Evolutionary conservation across 306 rosid genomes (phyloP).

Genomic region (Pyrus betulifolia): DNA sequence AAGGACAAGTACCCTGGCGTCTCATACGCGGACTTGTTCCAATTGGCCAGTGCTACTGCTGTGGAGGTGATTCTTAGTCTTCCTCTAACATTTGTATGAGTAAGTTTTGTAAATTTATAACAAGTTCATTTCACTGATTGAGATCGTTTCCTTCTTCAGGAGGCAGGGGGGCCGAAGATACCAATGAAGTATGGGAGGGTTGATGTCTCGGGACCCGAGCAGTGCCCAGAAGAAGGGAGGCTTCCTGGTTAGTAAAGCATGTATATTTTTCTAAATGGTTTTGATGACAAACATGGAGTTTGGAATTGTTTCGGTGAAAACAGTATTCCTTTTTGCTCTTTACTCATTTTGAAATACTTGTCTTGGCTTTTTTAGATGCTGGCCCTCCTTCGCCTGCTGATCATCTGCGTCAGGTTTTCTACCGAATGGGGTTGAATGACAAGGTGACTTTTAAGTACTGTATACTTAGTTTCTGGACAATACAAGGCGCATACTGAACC

Average conservation of each 20-base stretch:
- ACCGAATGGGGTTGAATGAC: slow-evolving; percentile 88
- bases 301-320: not conserved
- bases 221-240: slow-evolving; percentile 97
- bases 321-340: not conserved
- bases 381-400: slow-evolving; percentile 96
- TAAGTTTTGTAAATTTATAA: not conserved
- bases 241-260: slow-evolving; percentile 67
- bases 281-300: not conserved
- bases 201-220: slow-evolving; percentile 59
- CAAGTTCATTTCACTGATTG: slow-evolving; percentile 9
- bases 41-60: slow-evolving; percentile 92
- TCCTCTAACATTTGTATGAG: slow-evolving; percentile 3
- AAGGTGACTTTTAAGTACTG: slow-evolving; percentile 40
- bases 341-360: not conserved
- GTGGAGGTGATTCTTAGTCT: slow-evolving; percentile 54
- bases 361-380: slow-evolving; percentile 50
- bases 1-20: slow-evolving; percentile 81
- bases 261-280: not conserved
- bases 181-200: slow-evolving; percentile 97
- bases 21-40: slow-evolving; percentile 95
- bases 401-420: slow-evolving; percentile 87
- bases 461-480: not conserved
- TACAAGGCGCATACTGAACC: not conserved
- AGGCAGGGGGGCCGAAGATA: slow-evolving; percentile 92
- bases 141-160: slow-evolving; percentile 41